Evolutionary conservation across 1,139 yeast species (phyloP), one percentile per base, ranked within the genome.

Genomic region (Zygoascus sp.): DNA sequence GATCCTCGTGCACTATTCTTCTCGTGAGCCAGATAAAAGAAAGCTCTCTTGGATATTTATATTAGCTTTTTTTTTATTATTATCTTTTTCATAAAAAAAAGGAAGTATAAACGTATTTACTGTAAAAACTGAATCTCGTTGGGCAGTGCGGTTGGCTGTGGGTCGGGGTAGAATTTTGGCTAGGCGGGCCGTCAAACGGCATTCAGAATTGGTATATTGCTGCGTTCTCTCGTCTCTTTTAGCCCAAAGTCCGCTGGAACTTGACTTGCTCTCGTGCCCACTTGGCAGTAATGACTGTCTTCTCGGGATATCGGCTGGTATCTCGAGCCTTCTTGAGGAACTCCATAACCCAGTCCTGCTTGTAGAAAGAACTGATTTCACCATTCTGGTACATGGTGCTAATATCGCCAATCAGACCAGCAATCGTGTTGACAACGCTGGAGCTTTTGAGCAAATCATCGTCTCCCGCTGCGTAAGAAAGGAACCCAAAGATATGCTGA

Each of bases 211-310:
- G 27, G 27, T 23, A 23, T 32, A 16, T 3, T 9, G 4, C 9
- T 32, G 35, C 17, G 19, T 7, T 10, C 27, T 19, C 8, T 20
- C 17, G 17, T 27, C 20, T 8, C 5, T 30, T 16, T 30, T 16
- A 30, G 17, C 34, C 34, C 34, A 45, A 30, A 16, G 34, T 30
- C 20, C 39, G 13, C 46, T 56, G 59, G 39, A 42, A 46, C 69
- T 80, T 81, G 63, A 81, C 89, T 67, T 82, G 96, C 59, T 86
- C 96, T 58, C 95, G 79, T 10, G 97, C 97, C 97, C 97, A 92
- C 68, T 90, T 80, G 13, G 97, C 97, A 22, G 96, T 87, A 60
- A 85, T 94, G 63, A 79, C 80, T 9, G 97, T 88, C 49, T 76
- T 71, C 53, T 76, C 77, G 40, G 80, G 73, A 61, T 82, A 86